A percentile compares a stretch with the other conserved stretches of the same genome.
phyloP scores from a whole-genome alignment of 331 rosid species.

The Acacia pycnantha region DNA sequence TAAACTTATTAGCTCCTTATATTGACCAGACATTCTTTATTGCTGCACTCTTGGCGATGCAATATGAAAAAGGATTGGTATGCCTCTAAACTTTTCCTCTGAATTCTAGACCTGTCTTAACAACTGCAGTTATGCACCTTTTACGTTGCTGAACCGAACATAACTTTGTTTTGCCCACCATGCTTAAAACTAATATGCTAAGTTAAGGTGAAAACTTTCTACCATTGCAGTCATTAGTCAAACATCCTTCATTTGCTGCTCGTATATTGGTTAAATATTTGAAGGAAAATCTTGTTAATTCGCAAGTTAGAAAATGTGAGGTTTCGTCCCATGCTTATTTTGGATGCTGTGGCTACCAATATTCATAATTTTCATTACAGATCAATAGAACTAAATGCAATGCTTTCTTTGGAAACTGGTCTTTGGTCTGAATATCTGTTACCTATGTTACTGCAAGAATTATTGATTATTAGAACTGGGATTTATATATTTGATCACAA shows the following conservation, averaged over 20 bases:
- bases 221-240: neutral
- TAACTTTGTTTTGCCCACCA: neutral
- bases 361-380: neutral
- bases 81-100: conserved; percentile 25
- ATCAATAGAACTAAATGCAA: conserved; percentile 4
- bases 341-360: neutral
- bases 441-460: neutral
- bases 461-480: neutral
- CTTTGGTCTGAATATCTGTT: neutral
- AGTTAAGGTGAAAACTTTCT: neutral
- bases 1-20: conserved; percentile 19
- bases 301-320: neutral
- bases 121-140: neutral
- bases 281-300: neutral
- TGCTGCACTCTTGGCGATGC: conserved; percentile 99
- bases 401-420: neutral
- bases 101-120: neutral
- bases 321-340: neutral
- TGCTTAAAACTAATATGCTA: neutral
- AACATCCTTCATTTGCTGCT: conserved; percentile 8
- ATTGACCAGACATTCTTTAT: conserved; percentile 89
- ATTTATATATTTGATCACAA: conserved; percentile 6
- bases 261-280: conserved; percentile 3
- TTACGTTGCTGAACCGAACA: neutral
- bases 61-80: conserved; percentile 90